These are phyloP conservation scores for Blepharisma stoltei DNA, from an alignment of 73 alveolate genomes.

Conservation along the genomic window DNA sequence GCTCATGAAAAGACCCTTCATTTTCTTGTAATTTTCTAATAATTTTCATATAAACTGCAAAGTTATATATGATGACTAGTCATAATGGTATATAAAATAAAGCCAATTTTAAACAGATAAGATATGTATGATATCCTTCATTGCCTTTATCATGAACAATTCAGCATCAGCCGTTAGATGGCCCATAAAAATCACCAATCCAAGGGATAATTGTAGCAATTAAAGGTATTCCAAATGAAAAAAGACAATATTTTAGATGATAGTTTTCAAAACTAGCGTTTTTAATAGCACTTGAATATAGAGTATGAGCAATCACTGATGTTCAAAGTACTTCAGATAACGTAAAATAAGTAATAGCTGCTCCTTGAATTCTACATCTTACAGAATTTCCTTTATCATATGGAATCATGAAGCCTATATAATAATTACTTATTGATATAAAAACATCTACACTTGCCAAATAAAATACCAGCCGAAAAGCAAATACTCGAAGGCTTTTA, in stretches of 20 bases:
- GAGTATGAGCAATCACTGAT: background rate
- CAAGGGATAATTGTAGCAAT: background rate
- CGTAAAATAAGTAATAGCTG: background rate
- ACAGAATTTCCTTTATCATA: background rate
- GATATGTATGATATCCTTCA: background rate
- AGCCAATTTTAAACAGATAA: background rate
- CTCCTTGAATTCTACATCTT: background rate
- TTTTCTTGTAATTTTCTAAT: background rate
- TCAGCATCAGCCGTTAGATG: conserved; percentile 1
- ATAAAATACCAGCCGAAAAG: background rate
- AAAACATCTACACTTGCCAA: background rate
- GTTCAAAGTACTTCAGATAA: background rate
- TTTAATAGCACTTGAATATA: background rate
- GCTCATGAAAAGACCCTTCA: background rate
- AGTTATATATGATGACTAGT: background rate
- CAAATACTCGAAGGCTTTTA: background rate
- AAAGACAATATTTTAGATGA: background rate
- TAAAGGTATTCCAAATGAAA: background rate
- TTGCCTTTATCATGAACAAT: background rate
- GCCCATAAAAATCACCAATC: background rate
- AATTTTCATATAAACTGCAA: background rate
- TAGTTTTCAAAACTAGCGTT: background rate
- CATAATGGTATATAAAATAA: background rate
- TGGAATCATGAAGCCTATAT: conserved; percentile 4
- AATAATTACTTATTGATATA: background rate